Conservation (phyloP, 2,329 filamentous ascomycete genomes). For the Aschersonia sp. region DNA sequence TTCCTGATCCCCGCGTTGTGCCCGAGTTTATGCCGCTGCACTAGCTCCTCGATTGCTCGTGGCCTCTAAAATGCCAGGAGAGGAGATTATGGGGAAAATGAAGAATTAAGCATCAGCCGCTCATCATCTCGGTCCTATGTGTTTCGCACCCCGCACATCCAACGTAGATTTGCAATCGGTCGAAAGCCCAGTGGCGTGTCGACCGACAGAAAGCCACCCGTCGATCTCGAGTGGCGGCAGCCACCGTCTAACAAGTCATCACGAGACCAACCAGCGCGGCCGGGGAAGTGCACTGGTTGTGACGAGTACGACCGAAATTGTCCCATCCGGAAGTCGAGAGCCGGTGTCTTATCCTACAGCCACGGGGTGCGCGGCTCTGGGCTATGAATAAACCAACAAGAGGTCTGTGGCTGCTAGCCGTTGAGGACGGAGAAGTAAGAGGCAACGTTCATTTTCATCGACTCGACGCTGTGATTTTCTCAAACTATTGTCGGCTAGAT, state of each 20-base stretch:
- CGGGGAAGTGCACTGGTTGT: constrained; percentile 10
- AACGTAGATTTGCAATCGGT: background rate
- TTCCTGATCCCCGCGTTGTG: too few relatives aligned
- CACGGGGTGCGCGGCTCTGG: background rate
- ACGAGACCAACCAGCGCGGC: constrained; percentile 2
- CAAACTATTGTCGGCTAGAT: background rate
- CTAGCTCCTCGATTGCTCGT: too few relatives aligned
- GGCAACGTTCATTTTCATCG: background rate
- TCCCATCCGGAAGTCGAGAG: constrained; percentile 11
- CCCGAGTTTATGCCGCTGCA: too few relatives aligned
- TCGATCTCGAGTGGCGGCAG: constrained; percentile 2
- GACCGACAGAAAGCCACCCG: background rate
- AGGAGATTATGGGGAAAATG: too few relatives aligned
- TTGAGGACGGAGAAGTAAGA: too few relatives aligned
- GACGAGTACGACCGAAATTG: constrained; percentile 19
- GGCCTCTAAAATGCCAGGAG: too few relatives aligned
- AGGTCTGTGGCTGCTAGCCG: background rate
- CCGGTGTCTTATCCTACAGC: constrained; percentile 1
- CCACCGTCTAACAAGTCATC: constrained; percentile 1
- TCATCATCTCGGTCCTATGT: background rate
- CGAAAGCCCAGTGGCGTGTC: background rate
- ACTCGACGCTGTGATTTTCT: background rate
- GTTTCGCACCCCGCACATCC: background rate
- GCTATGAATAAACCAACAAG: background rate
- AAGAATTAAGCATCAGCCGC: background rate